Percentiles rank a stretch among this genome's conserved stretches.
phyloP scores from a whole-genome alignment of 2,329 filamentous ascomycete genomes.

The Diaporthe sp. region DNA sequence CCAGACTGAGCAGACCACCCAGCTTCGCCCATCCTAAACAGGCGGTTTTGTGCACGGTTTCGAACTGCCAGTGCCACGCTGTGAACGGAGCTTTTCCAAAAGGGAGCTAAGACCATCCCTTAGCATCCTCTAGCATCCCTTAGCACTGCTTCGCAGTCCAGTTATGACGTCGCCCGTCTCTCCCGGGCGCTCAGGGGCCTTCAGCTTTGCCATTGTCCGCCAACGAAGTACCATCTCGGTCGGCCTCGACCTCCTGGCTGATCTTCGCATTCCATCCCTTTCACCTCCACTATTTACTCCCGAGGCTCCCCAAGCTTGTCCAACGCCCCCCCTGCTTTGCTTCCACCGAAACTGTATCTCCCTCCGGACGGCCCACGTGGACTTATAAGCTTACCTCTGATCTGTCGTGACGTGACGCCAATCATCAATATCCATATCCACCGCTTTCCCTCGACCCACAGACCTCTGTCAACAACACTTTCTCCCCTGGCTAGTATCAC shows the following conservation, averaged over 20 bases:
- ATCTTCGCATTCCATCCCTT: not conserved
- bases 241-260: slow-evolving; percentile 15
- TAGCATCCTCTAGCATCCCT: slow-evolving; percentile 14
- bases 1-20: not conserved
- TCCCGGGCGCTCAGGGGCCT: not conserved
- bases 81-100: slow-evolving; percentile 21
- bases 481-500: not conserved
- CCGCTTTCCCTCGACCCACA: slow-evolving; percentile 11
- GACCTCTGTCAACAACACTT: not conserved
- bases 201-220: slow-evolving; percentile 25
- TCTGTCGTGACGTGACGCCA: slow-evolving; percentile 1
- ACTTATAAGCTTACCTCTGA: slow-evolving; percentile 2
- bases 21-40: slow-evolving; percentile 12
- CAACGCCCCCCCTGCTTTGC: not conserved
- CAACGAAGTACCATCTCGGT: slow-evolving; percentile 20
- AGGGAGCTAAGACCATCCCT: slow-evolving; percentile 14
- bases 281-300: slow-evolving; percentile 23
- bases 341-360: not conserved
- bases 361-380: slow-evolving; percentile 4
- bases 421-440: slow-evolving; percentile 12
- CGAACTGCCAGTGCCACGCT: slow-evolving; percentile 18
- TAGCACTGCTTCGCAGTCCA: slow-evolving; percentile 1
- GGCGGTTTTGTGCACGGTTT: slow-evolving; percentile 9
- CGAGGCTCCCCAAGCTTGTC: slow-evolving; percentile 4
- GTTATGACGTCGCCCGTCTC: slow-evolving; percentile 26